Conservation (phyloP, 306 rosid species). For the Glycyrrhiza uralensis region DNA sequence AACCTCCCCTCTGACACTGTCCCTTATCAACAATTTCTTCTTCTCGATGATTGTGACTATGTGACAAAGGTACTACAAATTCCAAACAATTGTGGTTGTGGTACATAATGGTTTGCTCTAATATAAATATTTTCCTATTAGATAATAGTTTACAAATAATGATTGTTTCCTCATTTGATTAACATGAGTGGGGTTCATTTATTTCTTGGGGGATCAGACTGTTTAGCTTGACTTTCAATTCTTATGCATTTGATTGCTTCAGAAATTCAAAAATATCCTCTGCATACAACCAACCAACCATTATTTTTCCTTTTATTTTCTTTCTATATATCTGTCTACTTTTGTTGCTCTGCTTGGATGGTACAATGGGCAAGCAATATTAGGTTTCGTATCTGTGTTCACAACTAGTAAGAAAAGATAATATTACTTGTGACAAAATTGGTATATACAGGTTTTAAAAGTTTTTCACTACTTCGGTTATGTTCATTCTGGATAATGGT, state of each 20-base stretch:
- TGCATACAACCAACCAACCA: not conserved
- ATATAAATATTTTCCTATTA: not conserved
- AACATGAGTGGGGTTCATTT: constrained; percentile 14
- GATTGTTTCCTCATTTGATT: not conserved
- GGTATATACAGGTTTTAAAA: constrained; percentile 3
- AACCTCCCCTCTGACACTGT: constrained; percentile 12
- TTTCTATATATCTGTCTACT: not conserved
- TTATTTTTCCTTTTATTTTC: not conserved
- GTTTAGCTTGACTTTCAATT: constrained; percentile 2
- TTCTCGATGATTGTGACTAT: not conserved
- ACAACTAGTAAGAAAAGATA: not conserved
- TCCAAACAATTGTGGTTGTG: not conserved
- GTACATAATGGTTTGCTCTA: not conserved
- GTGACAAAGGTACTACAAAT: not conserved
- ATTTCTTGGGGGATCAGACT: constrained; percentile 1
- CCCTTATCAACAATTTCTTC: not conserved
- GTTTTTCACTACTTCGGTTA: not conserved
- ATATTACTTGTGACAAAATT: not conserved
- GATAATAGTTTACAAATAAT: not conserved
- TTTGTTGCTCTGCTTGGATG: constrained; percentile 9
- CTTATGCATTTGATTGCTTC: not conserved
- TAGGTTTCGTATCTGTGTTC: constrained; percentile 4
- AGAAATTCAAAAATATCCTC: not conserved
- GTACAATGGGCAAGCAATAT: not conserved
- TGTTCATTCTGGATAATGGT: not conserved